These are phyloP conservation scores for Cordyceps militaris DNA, from an alignment of 2,329 filamentous ascomycete genomes.

Conservation along the genomic window DNA sequence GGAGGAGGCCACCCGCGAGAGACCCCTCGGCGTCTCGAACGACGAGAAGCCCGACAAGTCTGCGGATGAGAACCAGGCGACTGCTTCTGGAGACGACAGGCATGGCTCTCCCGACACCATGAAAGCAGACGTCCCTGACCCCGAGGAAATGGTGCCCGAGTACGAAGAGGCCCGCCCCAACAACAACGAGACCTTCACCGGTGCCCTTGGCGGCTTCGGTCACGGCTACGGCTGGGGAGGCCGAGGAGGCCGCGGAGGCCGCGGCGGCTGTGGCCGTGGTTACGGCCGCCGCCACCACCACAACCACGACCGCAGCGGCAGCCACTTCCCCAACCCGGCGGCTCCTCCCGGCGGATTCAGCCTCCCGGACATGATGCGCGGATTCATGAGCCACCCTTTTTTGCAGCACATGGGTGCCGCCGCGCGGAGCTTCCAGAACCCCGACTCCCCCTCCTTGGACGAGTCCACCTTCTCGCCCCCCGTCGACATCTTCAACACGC, in stretches of 20 bases:
- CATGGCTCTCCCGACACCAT: conserved; percentile 29
- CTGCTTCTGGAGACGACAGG: conserved; percentile 24
- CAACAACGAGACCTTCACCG: conserved; percentile 13
- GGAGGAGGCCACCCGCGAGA: conserved; percentile 17
- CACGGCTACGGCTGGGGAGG: conserved; percentile 18
- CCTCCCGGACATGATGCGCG: conserved; percentile 32
- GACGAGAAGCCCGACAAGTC: conserved; percentile 18
- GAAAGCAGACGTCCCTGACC: conserved; percentile 24
- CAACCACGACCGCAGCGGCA: conserved; percentile 5
- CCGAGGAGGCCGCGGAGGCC: conserved; percentile 17
- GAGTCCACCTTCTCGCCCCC: conserved; percentile 51
- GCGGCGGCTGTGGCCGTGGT: conserved; percentile 16
- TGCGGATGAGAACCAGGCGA: conserved; percentile 18
- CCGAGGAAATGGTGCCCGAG: conserved; percentile 27
- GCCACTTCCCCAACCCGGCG: conserved; percentile 16
- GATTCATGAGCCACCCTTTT: conserved; percentile 35
- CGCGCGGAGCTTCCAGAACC: conserved; percentile 22
- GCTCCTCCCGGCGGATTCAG: conserved; percentile 28
- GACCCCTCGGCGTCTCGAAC: conserved; percentile 17
- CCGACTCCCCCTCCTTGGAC: conserved; percentile 16
- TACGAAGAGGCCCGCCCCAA: conserved; percentile 19
- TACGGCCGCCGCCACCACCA: conserved; percentile 13
- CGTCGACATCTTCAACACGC: conserved; percentile 69
- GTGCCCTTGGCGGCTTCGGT: conserved; percentile 16
- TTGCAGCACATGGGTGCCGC: conserved; percentile 36